phyloP scores from a whole-genome alignment of 2,329 filamentous ascomycete species.

The Hymenoscyphus repandus region DNA sequence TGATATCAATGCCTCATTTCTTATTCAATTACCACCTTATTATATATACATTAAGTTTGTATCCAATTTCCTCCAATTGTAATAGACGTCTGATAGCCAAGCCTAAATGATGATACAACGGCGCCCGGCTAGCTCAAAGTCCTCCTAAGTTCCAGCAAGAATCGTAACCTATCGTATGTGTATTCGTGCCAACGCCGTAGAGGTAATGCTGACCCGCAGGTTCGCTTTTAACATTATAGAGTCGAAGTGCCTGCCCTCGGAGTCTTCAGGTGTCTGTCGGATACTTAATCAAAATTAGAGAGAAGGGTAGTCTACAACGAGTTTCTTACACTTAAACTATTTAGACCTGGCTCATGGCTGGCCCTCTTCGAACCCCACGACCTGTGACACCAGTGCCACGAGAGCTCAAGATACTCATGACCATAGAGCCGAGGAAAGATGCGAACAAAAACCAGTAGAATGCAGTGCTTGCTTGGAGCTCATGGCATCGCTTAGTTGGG shows the following conservation, averaged over 20 bases:
- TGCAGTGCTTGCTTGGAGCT: conserved; percentile 67
- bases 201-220: neutral
- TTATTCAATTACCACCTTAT: conserved; percentile 2
- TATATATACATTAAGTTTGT: conserved; percentile 21
- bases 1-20: neutral
- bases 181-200: neutral
- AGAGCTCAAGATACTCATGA: conserved; percentile 36
- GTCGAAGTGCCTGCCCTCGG: no score
- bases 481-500: conserved; percentile 61
- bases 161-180: neutral
- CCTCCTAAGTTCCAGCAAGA: no score
- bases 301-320: no score
- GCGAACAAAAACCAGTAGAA: conserved; percentile 78
- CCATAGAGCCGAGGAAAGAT: conserved; percentile 51
- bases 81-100: neutral
- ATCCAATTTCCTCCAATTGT: no score
- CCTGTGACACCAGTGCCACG: conserved; percentile 6
- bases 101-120: conserved; percentile 1
- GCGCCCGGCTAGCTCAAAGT: neutral
- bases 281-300: no score
- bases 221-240: no score
- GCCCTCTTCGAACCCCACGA: conserved; percentile 35
- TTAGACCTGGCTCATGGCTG: conserved; percentile 52
- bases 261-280: no score
- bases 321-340: neutral